A percentile compares a stretch with the other conserved stretches of the same genome.
These are phyloP conservation scores for Rubia yunnanensis DNA, from an alignment of 257 asterid genomes.

Conservation along the genomic window DNA sequence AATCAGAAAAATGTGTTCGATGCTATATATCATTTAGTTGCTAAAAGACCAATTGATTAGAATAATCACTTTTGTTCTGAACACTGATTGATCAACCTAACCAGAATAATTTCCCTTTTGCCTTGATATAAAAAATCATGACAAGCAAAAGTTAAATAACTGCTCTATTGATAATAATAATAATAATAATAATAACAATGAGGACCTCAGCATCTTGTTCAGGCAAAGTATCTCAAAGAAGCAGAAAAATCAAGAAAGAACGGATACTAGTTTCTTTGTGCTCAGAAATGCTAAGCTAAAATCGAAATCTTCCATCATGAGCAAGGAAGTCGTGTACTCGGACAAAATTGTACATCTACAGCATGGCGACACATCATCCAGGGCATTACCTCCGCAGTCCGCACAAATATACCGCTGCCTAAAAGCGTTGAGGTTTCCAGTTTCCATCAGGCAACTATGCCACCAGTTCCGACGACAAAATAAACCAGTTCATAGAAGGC, in stretches of 20 bases:
- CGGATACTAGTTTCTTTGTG: background rate
- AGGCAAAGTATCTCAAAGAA: background rate
- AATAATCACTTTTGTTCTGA: background rate
- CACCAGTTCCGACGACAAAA: background rate
- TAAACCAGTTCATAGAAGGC: background rate
- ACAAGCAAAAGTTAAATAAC: background rate
- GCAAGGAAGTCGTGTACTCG: slow-evolving; percentile 1
- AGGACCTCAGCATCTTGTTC: background rate
- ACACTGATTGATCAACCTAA: background rate
- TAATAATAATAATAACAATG: background rate
- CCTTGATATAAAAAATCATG: background rate
- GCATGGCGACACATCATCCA: background rate
- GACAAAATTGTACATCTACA: slow-evolving; percentile 10
- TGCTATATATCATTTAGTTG: background rate
- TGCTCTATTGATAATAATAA: background rate
- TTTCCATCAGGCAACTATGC: background rate
- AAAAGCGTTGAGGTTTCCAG: background rate
- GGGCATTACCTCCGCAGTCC: slow-evolving; percentile 2
- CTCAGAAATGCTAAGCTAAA: background rate
- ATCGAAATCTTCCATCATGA: background rate
- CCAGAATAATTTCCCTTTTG: background rate
- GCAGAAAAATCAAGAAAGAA: background rate
- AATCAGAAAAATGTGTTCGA: background rate
- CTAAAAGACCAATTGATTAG: background rate
- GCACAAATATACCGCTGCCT: background rate